A percentile compares a stretch with the other conserved stretches of the same genome.
These are phyloP conservation scores for Fallopia convolvulus DNA, from an alignment of 148 eudicot genomes.

Conservation along the genomic window DNA sequence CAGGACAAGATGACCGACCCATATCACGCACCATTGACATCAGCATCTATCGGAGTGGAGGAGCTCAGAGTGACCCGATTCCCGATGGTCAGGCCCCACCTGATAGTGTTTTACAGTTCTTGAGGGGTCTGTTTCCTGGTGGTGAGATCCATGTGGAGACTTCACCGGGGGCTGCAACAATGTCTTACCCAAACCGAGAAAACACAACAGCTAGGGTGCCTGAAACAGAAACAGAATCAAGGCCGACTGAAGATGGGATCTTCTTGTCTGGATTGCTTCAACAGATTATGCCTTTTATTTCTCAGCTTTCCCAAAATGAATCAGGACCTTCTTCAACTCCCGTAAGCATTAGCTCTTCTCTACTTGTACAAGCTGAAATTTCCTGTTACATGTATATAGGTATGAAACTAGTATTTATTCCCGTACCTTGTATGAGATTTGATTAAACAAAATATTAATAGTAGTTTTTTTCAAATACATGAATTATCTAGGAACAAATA, in stretches of 20 bases:
- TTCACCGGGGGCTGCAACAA: constrained; percentile 15
- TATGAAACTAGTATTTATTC: no score
- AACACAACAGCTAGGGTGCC: constrained; percentile 19
- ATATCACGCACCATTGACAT: constrained; percentile 35
- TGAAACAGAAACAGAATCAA: constrained; percentile 23
- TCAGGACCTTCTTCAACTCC: constrained; percentile 22
- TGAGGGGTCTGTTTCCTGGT: constrained; percentile 36
- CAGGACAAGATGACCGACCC: constrained; percentile 17
- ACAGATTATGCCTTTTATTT: constrained; percentile 33
- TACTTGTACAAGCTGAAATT: background rate
- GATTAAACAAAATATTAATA: no score
- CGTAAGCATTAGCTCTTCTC: constrained; percentile 20
- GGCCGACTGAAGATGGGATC: constrained; percentile 30
- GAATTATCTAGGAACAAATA: no score
- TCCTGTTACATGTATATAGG: background rate
- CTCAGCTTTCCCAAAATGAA: constrained; percentile 17
- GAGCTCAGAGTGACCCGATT: constrained; percentile 20
- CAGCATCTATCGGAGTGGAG: constrained; percentile 26
- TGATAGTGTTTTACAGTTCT: constrained; percentile 21
- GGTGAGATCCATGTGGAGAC: constrained; percentile 38
- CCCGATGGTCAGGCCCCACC: constrained; percentile 24
- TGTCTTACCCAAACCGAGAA: constrained; percentile 20
- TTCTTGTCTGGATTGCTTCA: constrained; percentile 36
- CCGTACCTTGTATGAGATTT: no score
- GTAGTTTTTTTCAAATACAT: no score